Conservation (phyloP, 345 rosid species). For the sweet orange (Citrus sinensis) region DNA sequence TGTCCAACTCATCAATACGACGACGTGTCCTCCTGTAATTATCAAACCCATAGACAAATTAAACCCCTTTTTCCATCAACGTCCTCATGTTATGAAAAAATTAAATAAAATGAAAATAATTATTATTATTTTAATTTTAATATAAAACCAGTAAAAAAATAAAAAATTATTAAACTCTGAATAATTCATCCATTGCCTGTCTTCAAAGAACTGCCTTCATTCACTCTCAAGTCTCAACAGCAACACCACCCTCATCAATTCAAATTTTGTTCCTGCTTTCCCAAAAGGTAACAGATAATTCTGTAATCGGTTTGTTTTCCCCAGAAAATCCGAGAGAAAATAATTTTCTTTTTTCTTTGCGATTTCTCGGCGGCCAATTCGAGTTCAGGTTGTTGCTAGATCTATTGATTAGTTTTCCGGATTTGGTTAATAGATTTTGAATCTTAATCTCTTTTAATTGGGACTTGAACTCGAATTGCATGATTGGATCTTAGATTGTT, state of each 20-base stretch:
- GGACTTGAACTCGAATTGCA: background rate
- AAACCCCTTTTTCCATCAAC: background rate
- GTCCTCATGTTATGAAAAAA: background rate
- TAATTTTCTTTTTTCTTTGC: background rate
- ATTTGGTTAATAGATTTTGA: background rate
- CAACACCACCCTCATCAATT: background rate
- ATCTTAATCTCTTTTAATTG: background rate
- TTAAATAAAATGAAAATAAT: no score
- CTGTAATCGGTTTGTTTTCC: background rate
- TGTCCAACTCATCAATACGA: background rate
- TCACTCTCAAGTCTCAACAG: background rate
- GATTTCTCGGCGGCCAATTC: background rate
- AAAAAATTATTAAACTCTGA: background rate
- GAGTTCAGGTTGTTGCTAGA: background rate
- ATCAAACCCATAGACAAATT: background rate
- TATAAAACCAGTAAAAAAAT: no score
- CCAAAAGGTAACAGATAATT: background rate
- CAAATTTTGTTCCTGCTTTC: background rate
- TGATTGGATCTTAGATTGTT: conserved; percentile 4
- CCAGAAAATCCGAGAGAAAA: background rate
- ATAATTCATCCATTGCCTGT: background rate
- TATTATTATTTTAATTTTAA: no score
- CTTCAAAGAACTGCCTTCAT: background rate
- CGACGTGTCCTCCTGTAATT: background rate
- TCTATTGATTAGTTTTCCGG: background rate